phyloP scores from a whole-genome alignment of 1,139 yeast genomes.

The Sugiyamaella grinbergsii region DNA sequence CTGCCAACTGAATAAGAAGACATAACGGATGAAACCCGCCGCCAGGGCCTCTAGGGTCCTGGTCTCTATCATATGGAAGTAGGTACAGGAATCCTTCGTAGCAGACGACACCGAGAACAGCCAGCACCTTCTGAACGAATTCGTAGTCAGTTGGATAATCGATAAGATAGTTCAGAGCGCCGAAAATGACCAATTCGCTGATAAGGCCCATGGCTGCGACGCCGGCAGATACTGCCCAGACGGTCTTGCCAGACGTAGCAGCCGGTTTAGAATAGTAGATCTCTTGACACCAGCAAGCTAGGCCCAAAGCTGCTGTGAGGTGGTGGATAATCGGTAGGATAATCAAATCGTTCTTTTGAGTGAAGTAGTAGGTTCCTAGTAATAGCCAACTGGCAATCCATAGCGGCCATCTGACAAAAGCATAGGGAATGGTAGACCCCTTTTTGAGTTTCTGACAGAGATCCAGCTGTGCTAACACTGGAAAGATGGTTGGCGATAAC shows the following conservation, averaged over 20 bases:
- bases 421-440: constrained; percentile 21
- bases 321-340: constrained; percentile 24
- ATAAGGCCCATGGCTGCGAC: neutral
- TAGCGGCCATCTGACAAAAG: constrained; percentile 24
- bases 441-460: constrained; percentile 18
- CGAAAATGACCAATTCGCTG: constrained; percentile 4
- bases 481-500: constrained; percentile 24
- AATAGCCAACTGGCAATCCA: constrained; percentile 22
- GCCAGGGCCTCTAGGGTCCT: constrained; percentile 21
- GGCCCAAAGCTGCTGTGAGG: constrained; percentile 21
- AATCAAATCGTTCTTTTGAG: constrained; percentile 21
- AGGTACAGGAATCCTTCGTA: constrained; percentile 19
- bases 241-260: neutral
- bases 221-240: constrained; percentile 5
- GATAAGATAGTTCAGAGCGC: neutral
- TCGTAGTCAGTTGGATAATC: neutral
- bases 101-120: constrained; percentile 21
- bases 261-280: constrained; percentile 13
- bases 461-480: constrained; percentile 27
- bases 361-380: constrained; percentile 24
- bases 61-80: constrained; percentile 24
- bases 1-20: constrained; percentile 24
- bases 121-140: constrained; percentile 14
- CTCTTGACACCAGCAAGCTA: constrained; percentile 27
- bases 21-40: constrained; percentile 28